A percentile compares a stretch with the other conserved stretches of the same genome.
Conservation (phyloP, 768 basidiomycete genomes). For the Cystobasidium ongulense region DNA sequence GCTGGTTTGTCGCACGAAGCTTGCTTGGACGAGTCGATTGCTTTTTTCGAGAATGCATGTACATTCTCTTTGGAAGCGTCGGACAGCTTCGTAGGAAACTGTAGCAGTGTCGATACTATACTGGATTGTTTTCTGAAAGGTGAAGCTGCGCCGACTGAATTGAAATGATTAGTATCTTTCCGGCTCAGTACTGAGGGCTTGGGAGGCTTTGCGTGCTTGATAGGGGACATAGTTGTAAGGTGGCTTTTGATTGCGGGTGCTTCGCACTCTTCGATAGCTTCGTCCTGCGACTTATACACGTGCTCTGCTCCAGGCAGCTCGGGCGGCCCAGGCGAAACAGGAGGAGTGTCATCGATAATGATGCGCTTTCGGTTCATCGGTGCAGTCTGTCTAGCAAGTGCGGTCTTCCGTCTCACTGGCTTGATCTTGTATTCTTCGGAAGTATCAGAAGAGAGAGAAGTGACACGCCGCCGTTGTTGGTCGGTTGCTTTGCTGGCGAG, state of each 20-base stretch:
- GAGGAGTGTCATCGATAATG: neutral
- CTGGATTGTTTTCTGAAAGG: neutral
- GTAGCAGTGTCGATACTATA: neutral
- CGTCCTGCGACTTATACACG: neutral
- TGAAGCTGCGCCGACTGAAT: neutral
- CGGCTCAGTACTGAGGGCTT: neutral
- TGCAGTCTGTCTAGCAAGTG: neutral
- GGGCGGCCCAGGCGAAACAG: neutral
- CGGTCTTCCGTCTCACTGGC: neutral
- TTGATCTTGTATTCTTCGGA: neutral
- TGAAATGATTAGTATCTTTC: neutral
- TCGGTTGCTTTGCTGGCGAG: neutral
- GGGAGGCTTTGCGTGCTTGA: neutral
- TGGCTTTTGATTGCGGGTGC: no score
- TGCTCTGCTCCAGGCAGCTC: neutral
- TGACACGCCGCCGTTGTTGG: neutral
- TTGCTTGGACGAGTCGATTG: no score
- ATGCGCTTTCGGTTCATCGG: neutral
- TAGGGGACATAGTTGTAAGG: no score
- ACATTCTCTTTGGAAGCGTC: no score
- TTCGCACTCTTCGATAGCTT: neutral
- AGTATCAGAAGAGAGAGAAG: conserved; percentile 4
- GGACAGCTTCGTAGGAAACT: neutral
- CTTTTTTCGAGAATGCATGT: no score
- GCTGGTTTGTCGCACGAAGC: neutral